These are phyloP conservation scores for Pseudocercospora fuligena DNA, from an alignment of 2,329 filamentous ascomycete genomes.

Conservation along the genomic window DNA sequence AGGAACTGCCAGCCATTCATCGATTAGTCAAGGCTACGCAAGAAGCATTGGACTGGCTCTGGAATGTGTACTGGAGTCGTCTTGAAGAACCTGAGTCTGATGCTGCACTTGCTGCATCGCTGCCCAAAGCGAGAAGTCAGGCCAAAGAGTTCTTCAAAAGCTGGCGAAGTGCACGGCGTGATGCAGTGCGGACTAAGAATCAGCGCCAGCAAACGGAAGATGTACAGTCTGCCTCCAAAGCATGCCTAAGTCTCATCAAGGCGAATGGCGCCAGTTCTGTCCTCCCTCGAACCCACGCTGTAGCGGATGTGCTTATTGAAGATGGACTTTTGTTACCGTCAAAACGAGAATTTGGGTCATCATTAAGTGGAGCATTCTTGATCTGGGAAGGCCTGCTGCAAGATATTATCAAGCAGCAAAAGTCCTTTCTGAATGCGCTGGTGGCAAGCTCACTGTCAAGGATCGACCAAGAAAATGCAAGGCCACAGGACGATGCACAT, in stretches of 20 bases:
- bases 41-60: slow-evolving; percentile 81
- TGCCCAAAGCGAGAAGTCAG: slow-evolving; percentile 42
- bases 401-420: slow-evolving; percentile 42
- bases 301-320: slow-evolving; percentile 40
- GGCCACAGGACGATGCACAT: slow-evolving; percentile 32
- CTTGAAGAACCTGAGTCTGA: slow-evolving; percentile 44
- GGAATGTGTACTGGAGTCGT: slow-evolving; percentile 80
- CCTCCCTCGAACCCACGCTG: slow-evolving; percentile 20
- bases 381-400: slow-evolving; percentile 50
- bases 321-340: slow-evolving; percentile 46
- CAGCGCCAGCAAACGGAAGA: slow-evolving; percentile 23
- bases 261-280: slow-evolving; percentile 12
- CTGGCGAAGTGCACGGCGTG: slow-evolving; percentile 33
- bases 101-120: slow-evolving; percentile 37
- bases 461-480: slow-evolving; percentile 36
- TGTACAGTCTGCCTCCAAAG: slow-evolving; percentile 16
- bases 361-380: slow-evolving; percentile 50
- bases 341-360: slow-evolving; percentile 40
- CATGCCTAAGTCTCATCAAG: slow-evolving; percentile 21
- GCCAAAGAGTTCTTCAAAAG: slow-evolving; percentile 31
- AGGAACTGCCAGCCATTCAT: slow-evolving; percentile 77
- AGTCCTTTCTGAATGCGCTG: slow-evolving; percentile 46
- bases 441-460: slow-evolving; percentile 43
- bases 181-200: slow-evolving; percentile 43
- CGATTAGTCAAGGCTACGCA: slow-evolving; percentile 72